Conservation (phyloP, 371 early-diverging fungal genomes). For the Mucor piriformis region DNA sequence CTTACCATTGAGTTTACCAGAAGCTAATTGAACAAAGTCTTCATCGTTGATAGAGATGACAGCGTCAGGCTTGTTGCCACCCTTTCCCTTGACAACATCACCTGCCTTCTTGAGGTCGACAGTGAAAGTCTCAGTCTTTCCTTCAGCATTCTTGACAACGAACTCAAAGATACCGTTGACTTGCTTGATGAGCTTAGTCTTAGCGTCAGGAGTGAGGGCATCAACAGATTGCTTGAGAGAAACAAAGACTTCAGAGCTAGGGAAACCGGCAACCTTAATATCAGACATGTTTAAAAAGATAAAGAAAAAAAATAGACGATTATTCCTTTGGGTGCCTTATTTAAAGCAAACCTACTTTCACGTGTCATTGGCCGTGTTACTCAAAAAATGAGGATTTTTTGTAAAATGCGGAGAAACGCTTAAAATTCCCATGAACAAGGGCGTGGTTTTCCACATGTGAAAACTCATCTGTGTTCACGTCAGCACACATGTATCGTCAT, state of each 20-base stretch:
- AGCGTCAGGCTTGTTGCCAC: constrained; percentile 67
- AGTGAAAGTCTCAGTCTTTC: constrained; percentile 74
- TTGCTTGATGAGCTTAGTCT: constrained; percentile 48
- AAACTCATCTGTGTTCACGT: background rate
- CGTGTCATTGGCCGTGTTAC: constrained; percentile 4
- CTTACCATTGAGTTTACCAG: constrained; percentile 79
- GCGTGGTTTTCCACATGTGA: constrained; percentile 2
- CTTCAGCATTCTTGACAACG: constrained; percentile 68
- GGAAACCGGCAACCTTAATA: constrained; percentile 50
- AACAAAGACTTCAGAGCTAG: constrained; percentile 48
- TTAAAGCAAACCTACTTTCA: background rate
- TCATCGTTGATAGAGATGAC: constrained; percentile 67
- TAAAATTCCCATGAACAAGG: background rate
- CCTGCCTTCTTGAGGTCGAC: constrained; percentile 77
- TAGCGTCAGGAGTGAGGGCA: constrained; percentile 32
- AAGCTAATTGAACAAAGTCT: constrained; percentile 85
- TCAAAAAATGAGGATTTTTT: background rate
- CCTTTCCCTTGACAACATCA: constrained; percentile 65
- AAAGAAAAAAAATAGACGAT: constrained; percentile 1
- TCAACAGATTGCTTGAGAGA: constrained; percentile 39
- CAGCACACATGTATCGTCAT: no score
- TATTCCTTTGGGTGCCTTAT: no score
- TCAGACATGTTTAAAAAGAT: constrained; percentile 38
- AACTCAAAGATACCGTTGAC: constrained; percentile 88
- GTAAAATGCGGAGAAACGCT: constrained; percentile 1